A percentile compares a stretch with the other conserved stretches of the same genome.
Evolutionary conservation across 257 asterid species (phyloP).

Genomic region (Solanum microdontum): DNA sequence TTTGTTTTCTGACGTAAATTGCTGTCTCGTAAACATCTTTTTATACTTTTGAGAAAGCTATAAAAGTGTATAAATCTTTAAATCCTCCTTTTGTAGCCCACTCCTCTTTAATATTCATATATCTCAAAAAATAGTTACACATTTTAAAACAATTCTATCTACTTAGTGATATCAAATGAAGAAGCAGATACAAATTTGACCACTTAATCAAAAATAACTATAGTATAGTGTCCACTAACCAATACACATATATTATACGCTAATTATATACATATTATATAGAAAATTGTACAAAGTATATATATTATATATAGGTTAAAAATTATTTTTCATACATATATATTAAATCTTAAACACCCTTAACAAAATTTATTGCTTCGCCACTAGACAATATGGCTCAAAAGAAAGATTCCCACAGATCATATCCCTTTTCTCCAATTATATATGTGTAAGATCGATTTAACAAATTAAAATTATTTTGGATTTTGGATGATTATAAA

Average conservation of each 20-base stretch:
- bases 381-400: not conserved
- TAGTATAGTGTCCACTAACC: not conserved
- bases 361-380: too few species aligned
- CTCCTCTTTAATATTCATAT: not conserved
- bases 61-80: not conserved
- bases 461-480: not conserved
- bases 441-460: not conserved
- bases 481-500: not conserved
- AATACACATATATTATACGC: not conserved
- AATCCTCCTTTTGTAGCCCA: not conserved
- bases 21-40: not conserved
- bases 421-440: not conserved
- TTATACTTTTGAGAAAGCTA: not conserved
- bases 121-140: not conserved
- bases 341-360: too few species aligned
- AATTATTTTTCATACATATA: too few species aligned
- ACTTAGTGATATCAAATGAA: not conserved
- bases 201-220: too few species aligned
- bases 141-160: not conserved
- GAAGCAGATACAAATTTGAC: not conserved
- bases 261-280: not conserved
- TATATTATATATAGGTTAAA: too few species aligned
- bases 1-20: not conserved
- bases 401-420: not conserved
- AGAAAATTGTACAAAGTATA: too few species aligned